Evolutionary conservation across 2,329 filamentous ascomycete species (phyloP).

Genomic region (Fusarium scirpi): DNA sequence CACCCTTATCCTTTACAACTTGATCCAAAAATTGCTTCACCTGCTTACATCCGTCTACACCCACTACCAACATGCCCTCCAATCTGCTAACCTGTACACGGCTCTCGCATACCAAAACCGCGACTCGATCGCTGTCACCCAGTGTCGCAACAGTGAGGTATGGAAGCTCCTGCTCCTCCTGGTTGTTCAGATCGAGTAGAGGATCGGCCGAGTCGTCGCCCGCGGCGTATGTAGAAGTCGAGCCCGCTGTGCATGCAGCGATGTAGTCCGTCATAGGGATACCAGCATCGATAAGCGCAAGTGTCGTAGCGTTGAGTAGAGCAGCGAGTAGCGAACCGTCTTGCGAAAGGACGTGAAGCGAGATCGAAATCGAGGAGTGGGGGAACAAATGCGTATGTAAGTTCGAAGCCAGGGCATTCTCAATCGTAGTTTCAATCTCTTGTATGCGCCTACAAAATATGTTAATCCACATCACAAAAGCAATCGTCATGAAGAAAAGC

Average conservation of each 20-base stretch:
- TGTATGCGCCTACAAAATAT: constrained; percentile 72
- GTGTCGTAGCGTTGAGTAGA: constrained; percentile 88
- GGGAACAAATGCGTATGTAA: constrained; percentile 91
- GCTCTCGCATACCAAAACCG: constrained; percentile 86
- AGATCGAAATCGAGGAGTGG: constrained; percentile 84
- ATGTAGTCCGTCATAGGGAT: constrained; percentile 96
- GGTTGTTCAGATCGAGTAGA: constrained; percentile 80
- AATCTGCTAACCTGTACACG: constrained; percentile 83
- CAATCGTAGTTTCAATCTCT: constrained; percentile 84
- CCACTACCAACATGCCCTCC: constrained; percentile 93
- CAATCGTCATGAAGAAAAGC: constrained; percentile 43
- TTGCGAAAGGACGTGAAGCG: constrained; percentile 87
- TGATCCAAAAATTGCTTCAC: constrained; percentile 84
- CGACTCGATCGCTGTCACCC: constrained; percentile 79
- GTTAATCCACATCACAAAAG: neutral
- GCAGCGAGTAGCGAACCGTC: constrained; percentile 92
- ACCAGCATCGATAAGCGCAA: constrained; percentile 93
- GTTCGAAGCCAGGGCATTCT: constrained; percentile 79
- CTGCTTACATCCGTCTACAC: constrained; percentile 90
- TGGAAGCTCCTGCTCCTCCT: constrained; percentile 89
- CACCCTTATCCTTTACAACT: constrained; percentile 79
- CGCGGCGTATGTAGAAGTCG: constrained; percentile 73
- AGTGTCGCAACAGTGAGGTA: constrained; percentile 87
- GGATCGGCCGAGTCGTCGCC: constrained; percentile 80
- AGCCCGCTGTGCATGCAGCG: constrained; percentile 87